Evolutionary conservation across 2,329 filamentous ascomycete species (phyloP).

Genomic region (Exophiala oligosperma): DNA sequence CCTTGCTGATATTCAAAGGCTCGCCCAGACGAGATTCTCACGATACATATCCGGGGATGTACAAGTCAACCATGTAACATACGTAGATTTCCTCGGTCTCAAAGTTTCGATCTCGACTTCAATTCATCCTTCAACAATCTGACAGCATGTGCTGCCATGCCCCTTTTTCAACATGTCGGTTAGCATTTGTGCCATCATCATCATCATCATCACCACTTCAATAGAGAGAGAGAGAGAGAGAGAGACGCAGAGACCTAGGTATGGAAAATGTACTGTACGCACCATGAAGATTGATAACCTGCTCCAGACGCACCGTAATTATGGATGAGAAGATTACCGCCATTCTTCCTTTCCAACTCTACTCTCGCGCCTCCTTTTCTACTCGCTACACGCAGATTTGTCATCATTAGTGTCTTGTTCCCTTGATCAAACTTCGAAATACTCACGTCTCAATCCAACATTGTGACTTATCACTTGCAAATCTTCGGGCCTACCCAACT

Average conservation of each 20-base stretch:
- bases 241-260: too few species aligned
- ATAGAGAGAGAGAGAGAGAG: too few species aligned
- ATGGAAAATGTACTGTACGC: not conserved
- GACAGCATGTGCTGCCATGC: conserved; percentile 7
- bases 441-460: conserved; percentile 68
- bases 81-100: not conserved
- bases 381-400: conserved; percentile 44
- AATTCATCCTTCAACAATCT: conserved; percentile 1
- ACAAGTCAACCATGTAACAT: too few species aligned
- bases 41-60: too few species aligned
- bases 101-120: not conserved
- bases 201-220: too few species aligned
- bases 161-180: not conserved
- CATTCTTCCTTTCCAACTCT: conserved; percentile 67
- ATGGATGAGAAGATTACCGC: conserved; percentile 68
- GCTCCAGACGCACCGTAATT: conserved; percentile 49
- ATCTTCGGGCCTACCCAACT: conserved; percentile 67
- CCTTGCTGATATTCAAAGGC: not conserved
- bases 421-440: not conserved
- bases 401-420: not conserved
- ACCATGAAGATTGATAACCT: conserved; percentile 58
- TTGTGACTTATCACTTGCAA: conserved; percentile 76
- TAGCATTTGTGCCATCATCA: not conserved
- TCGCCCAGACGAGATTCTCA: too few species aligned
- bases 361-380: conserved; percentile 71